A percentile compares a stretch with the other conserved stretches of the same genome.
Evolutionary conservation across 148 eudicot genomes (phyloP).

Genomic region (Simmondsia chinensis): DNA sequence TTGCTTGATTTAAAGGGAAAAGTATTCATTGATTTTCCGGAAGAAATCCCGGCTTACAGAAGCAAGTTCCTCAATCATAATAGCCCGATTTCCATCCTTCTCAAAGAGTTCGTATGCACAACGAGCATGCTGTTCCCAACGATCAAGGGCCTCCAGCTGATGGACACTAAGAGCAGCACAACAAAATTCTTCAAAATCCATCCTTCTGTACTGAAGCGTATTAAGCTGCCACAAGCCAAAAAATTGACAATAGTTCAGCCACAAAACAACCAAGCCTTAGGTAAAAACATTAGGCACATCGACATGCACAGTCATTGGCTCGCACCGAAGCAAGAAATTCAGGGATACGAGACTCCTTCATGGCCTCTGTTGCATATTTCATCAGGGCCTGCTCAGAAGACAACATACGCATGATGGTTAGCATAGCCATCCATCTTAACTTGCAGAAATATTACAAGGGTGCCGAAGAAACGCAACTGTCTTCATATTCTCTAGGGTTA

Average conservation of each 20-base stretch:
- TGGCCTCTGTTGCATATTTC: slow-evolving; percentile 41
- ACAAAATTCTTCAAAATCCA: slow-evolving; percentile 57
- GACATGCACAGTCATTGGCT: not conserved
- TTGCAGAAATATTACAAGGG: not conserved
- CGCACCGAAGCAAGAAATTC: slow-evolving; percentile 36
- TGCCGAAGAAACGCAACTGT: not conserved
- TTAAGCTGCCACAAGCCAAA: slow-evolving; percentile 40
- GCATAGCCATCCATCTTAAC: too few relatives aligned
- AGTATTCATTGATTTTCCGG: not conserved
- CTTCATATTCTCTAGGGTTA: slow-evolving; percentile 32
- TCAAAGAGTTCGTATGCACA: slow-evolving; percentile 53
- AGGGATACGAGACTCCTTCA: slow-evolving; percentile 37
- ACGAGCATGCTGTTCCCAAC: slow-evolving; percentile 54
- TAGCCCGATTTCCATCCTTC: slow-evolving; percentile 48
- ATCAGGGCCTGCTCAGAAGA: slow-evolving; percentile 34
- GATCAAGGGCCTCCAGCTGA: slow-evolving; percentile 47
- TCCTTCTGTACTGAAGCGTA: slow-evolving; percentile 41
- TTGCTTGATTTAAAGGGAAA: too few relatives aligned
- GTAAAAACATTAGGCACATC: not conserved
- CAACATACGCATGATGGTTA: not conserved
- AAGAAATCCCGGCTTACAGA: slow-evolving; percentile 25
- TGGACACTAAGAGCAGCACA: slow-evolving; percentile 46
- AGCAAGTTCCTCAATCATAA: slow-evolving; percentile 55
- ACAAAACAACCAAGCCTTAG: not conserved
- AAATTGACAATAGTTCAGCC: slow-evolving; percentile 4